Percentiles rank a stretch among this genome's conserved stretches.
phyloP scores from a whole-genome alignment of 2,329 filamentous ascomycete genomes.

The Penicillium occitanis region DNA sequence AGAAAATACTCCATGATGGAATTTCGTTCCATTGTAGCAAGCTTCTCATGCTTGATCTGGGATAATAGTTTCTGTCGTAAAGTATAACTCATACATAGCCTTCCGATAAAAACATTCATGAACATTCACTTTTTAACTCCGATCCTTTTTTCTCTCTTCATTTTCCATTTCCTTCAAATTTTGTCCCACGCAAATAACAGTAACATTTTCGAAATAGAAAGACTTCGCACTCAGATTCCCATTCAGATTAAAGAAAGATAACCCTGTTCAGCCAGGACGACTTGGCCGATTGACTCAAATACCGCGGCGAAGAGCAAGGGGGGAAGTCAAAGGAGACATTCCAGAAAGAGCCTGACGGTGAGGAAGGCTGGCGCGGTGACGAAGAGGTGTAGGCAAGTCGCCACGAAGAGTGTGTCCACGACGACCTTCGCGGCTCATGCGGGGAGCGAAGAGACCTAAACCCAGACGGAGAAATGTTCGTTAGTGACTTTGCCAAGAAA shows the following conservation, averaged over 20 bases:
- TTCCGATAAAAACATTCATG: not conserved
- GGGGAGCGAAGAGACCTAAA: constrained; percentile 75
- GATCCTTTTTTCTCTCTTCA: not conserved
- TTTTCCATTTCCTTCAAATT: not conserved
- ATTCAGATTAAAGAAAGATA: not conserved
- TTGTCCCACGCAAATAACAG: not conserved
- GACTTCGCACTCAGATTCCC: not conserved
- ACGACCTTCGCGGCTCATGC: constrained; percentile 63
- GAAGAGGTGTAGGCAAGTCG: constrained; percentile 8
- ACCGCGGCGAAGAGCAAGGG: constrained; percentile 6
- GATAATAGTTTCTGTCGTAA: not conserved
- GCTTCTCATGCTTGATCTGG: not conserved
- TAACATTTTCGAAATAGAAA: not conserved
- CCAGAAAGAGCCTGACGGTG: constrained; percentile 14
- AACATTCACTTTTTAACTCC: not conserved
- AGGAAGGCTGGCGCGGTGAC: constrained; percentile 7
- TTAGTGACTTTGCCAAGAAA: not conserved
- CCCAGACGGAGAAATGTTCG: constrained; percentile 16
- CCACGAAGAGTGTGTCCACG: constrained; percentile 12
- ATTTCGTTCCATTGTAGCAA: not conserved
- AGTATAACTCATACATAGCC: not conserved
- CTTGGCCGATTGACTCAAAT: not conserved
- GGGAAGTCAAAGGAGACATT: constrained; percentile 14
- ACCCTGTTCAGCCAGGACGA: not conserved
- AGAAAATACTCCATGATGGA: not conserved